A percentile compares a stretch with the other conserved stretches of the same genome.
phyloP scores from a whole-genome alignment of 495 filamentous ascomycete genomes.

The Penicillium cinerascens region DNA sequence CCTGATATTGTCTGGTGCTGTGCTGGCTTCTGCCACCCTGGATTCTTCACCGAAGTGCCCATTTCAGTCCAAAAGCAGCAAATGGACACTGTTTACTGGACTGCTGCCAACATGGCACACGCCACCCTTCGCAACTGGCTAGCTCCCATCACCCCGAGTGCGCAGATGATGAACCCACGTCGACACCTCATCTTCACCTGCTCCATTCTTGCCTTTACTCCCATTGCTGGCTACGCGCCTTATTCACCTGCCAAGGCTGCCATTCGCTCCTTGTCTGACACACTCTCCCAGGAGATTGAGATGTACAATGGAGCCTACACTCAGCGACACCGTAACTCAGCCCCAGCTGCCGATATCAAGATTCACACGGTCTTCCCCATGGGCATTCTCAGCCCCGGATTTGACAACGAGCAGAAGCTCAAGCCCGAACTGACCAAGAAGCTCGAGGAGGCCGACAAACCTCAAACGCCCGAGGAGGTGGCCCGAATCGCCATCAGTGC shows the following conservation, averaged over 20 bases:
- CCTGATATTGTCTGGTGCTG: conserved; percentile 93
- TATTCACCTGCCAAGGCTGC: conserved; percentile 87
- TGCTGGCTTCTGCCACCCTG: conserved; percentile 72
- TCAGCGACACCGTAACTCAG: conserved; percentile 41
- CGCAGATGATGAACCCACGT: conserved; percentile 36
- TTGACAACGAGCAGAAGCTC: conserved; percentile 70
- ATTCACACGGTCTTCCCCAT: conserved; percentile 84
- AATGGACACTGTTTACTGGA: conserved; percentile 92
- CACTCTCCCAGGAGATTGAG: conserved; percentile 75
- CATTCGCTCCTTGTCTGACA: conserved; percentile 77
- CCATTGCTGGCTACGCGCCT: conserved; percentile 77
- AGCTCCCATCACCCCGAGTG: conserved; percentile 30
- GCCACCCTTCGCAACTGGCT: conserved; percentile 51
- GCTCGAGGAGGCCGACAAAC: conserved; percentile 77
- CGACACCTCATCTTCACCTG: conserved; percentile 87
- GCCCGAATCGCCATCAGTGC: conserved; percentile 65
- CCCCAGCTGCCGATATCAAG: conserved; percentile 57
- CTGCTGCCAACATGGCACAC: conserved; percentile 82
- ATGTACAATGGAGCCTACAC: conserved; percentile 67
- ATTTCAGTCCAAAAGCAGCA: conserved; percentile 64
- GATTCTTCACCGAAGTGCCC: conserved; percentile 72
- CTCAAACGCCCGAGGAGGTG: conserved; percentile 73
- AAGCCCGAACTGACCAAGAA: conserved; percentile 81
- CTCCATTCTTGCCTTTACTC: conserved; percentile 69
- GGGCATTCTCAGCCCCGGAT: conserved; percentile 72